A percentile compares a stretch with the other conserved stretches of the same genome.
Evolutionary conservation across 768 basidiomycete genomes (phyloP).

Genomic region (Sarcomyxa edulis): DNA sequence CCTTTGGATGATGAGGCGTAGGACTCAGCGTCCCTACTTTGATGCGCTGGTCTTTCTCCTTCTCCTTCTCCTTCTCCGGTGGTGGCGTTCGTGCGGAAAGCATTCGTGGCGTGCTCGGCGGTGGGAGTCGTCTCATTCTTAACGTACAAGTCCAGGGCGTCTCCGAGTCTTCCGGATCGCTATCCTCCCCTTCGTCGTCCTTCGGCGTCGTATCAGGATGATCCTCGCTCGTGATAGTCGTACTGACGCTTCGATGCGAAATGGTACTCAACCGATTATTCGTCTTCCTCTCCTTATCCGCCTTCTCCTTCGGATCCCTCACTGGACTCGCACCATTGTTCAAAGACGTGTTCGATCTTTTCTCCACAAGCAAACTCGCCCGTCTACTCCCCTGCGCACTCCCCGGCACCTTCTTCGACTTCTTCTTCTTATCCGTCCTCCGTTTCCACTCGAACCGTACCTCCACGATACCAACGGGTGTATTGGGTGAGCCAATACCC

Average conservation of each 20-base stretch:
- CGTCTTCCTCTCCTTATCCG: slow-evolving; percentile 8
- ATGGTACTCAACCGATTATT: slow-evolving; percentile 1
- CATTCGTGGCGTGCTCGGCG: not conserved
- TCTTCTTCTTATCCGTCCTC: slow-evolving; percentile 22
- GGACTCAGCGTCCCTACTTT: slow-evolving; percentile 85
- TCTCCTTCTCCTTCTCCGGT: slow-evolving; percentile 7
- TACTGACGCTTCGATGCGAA: slow-evolving; percentile 4
- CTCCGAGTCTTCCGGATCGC: slow-evolving; percentile 94
- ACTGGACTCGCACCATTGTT: not conserved
- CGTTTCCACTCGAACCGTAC: slow-evolving; percentile 80
- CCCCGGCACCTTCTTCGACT: slow-evolving; percentile 15
- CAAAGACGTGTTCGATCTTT: slow-evolving; percentile 4
- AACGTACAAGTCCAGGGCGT: slow-evolving; percentile 94
- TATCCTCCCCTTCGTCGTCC: slow-evolving; percentile 66
- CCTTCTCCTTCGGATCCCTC: slow-evolving; percentile 1
- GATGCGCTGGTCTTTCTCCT: slow-evolving; percentile 31
- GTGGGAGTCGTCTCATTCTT: slow-evolving; percentile 44
- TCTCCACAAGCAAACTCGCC: slow-evolving; percentile 1
- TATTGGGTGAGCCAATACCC: slow-evolving; percentile 6
- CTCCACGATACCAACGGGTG: slow-evolving; percentile 51
- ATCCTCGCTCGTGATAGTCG: slow-evolving; percentile 2
- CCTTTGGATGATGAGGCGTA: slow-evolving; percentile 94
- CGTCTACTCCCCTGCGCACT: slow-evolving; percentile 8
- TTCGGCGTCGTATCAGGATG: too few species aligned
- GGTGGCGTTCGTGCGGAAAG: slow-evolving; percentile 8